Base-by-base conservation (phyloP, 2,329 filamentous ascomycete genomes). In the Arthrobotrys musiformis region DNA sequence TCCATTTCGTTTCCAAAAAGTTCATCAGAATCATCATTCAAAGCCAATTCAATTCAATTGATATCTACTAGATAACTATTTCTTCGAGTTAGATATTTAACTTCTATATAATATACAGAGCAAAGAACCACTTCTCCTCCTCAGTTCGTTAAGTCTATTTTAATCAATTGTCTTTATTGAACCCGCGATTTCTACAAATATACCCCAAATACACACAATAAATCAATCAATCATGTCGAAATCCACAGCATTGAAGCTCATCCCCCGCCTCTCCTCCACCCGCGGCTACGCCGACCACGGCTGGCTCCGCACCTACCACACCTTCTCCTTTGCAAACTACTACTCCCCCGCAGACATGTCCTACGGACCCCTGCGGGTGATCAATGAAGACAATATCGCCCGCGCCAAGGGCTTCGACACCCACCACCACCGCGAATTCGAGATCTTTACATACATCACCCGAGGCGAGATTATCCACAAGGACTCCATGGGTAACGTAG, bases 391-490 rank as follows among this genome's bases (percentile, higher is more conserved):
- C 83, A 90, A 92, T 35, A 93, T 97, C 35, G 88, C 89, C 81
- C 85, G 90, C 28, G 88, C 89, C 75, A 89, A 87, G 8, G 93
- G 93, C 3, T 97, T 97, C 84, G 92, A 93, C 2, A 93, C 92
- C 0, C 93, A 97, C 82, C 90, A 90, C 26, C 93, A 97, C 84
- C 88, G 91, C 79, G 92, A 97, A 83, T 94, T 93, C 83, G 92
- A 96, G 84, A 97, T 97, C 84, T 96, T 94, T 87, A 90, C 88
- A 82, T 95, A 97, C 84, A 91, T 96, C 81, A 86, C 97, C n/a
- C 89, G 86, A 54, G 93, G 93, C 79, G 92, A 94, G 84, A 88
- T 97, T 79, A 94, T 93, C 56, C 93, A 97, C 85, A 90, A 93
- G 56, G 93, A 97, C 84, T 92, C 89, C 77, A 94, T 96, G 8